A percentile compares a stretch with the other conserved stretches of the same genome.
phyloP scores from a whole-genome alignment of 2,329 filamentous ascomycete genomes.

The Xylaria sp. region DNA sequence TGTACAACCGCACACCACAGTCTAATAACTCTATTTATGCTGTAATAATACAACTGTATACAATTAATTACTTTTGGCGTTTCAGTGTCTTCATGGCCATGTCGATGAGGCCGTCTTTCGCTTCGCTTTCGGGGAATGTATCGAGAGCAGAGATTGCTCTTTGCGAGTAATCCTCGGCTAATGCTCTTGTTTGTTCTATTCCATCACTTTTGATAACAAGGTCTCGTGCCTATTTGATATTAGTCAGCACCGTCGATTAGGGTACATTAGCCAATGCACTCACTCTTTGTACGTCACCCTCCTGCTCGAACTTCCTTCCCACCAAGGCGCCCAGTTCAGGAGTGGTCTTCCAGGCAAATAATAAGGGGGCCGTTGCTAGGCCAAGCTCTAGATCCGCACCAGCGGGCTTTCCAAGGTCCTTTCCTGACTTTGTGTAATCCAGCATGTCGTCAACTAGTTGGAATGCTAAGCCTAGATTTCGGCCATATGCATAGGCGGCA shows the following conservation, averaged over 20 bases:
- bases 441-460: constrained; percentile 98
- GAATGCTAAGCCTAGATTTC: constrained; percentile 93
- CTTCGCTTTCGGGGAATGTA: constrained; percentile 90
- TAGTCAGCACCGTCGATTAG: constrained; percentile 27
- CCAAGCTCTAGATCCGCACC: constrained; percentile 94
- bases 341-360: constrained; percentile 95
- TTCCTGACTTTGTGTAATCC: constrained; percentile 88
- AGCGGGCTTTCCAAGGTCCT: constrained; percentile 91
- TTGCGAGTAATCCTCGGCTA: constrained; percentile 91
- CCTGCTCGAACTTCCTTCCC: constrained; percentile 85
- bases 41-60: constrained; percentile 37
- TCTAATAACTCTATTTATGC: constrained; percentile 38
- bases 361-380: constrained; percentile 88
- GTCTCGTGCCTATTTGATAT: constrained; percentile 76
- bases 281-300: constrained; percentile 88
- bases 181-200: constrained; percentile 87
- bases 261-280: constrained; percentile 48
- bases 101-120: constrained; percentile 88
- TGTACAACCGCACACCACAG: constrained; percentile 35
- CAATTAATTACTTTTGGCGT: constrained; percentile 76
- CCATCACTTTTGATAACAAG: constrained; percentile 86
- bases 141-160: constrained; percentile 87
- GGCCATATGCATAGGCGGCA: constrained; percentile 90
- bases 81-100: constrained; percentile 95
- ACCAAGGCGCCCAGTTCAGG: constrained; percentile 87